These are phyloP conservation scores for Plantago rigida DNA, from an alignment of 305 asterid genomes.

Conservation along the genomic window DNA sequence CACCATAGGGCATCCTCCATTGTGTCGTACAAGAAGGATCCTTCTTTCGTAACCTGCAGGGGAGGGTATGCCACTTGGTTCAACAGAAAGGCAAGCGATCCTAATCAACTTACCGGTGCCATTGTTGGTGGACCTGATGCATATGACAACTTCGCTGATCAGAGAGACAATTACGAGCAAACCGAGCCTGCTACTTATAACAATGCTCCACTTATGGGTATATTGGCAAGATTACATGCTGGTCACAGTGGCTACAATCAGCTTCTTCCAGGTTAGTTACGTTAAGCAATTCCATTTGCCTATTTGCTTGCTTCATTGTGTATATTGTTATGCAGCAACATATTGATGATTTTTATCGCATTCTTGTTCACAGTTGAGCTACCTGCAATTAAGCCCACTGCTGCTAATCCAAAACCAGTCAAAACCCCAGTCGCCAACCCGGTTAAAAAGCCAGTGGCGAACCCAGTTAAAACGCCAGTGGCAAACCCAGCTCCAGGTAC, in stretches of 20 bases:
- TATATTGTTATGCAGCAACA: background rate
- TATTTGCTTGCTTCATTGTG: background rate
- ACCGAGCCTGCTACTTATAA: constrained; percentile 98
- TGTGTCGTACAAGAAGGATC: constrained; percentile 67
- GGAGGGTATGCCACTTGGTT: constrained; percentile 97
- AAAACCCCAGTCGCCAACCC: constrained; percentile 36
- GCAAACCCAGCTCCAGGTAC: constrained; percentile 44
- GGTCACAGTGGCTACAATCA: constrained; percentile 71
- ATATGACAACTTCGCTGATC: constrained; percentile 86
- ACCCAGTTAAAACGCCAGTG: constrained; percentile 36
- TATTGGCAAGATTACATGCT: constrained; percentile 67
- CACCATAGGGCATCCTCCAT: constrained; percentile 94
- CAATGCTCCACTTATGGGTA: constrained; percentile 80
- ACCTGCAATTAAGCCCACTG: constrained; percentile 41
- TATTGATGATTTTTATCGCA: constrained; percentile 3
- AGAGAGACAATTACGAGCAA: constrained; percentile 87
- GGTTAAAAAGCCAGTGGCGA: constrained; percentile 34
- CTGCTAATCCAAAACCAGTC: constrained; percentile 36
- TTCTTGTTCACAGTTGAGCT: constrained; percentile 41
- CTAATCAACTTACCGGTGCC: constrained; percentile 84
- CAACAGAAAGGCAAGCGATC: constrained; percentile 65
- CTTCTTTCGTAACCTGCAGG: constrained; percentile 67
- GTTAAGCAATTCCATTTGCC: background rate
- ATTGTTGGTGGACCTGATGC: constrained; percentile 97
- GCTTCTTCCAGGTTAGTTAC: constrained; percentile 66